phyloP scores from a whole-genome alignment of 345 rosid genomes.

The Ailanthus altissimus region DNA sequence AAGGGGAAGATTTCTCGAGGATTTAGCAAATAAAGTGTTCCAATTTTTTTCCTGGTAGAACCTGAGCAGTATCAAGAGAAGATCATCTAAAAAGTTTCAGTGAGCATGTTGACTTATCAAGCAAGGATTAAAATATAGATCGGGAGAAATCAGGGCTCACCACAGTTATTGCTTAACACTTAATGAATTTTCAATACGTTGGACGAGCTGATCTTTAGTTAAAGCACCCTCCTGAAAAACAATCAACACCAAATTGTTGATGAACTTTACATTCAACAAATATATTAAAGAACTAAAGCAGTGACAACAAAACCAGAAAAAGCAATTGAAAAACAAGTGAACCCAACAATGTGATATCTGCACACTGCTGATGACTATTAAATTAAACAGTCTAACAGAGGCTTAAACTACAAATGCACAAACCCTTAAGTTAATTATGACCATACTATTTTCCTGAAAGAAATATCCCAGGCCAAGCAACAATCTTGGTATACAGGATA shows the following conservation, averaged over 20 bases:
- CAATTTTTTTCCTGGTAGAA: slow-evolving; percentile 9
- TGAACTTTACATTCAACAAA: not conserved
- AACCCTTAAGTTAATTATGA: not conserved
- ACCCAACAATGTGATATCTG: not conserved
- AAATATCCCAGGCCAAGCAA: not conserved
- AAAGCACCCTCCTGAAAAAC: slow-evolving; percentile 76
- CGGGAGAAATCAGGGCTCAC: slow-evolving; percentile 15
- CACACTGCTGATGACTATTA: not conserved
- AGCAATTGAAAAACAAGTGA: not conserved
- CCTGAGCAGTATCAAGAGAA: not conserved
- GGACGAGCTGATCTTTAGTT: slow-evolving; percentile 59
- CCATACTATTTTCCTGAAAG: not conserved
- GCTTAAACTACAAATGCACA: not conserved
- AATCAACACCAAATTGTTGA: not conserved
- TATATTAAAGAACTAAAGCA: not conserved
- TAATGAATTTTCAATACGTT: slow-evolving; percentile 68
- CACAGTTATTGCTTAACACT: slow-evolving; percentile 55
- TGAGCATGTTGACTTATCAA: not conserved
- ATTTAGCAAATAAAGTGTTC: not conserved
- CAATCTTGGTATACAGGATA: not conserved
- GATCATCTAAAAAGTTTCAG: not conserved
- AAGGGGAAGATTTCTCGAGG: not conserved
- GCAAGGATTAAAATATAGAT: not conserved
- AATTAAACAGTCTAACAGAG: too few relatives aligned
- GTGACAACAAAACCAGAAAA: not conserved